Percentiles rank a stretch among this genome's conserved stretches.
Evolutionary conservation across 169 alveolate species (phyloP).

Genomic region (Plasmodium falciparum): DNA sequence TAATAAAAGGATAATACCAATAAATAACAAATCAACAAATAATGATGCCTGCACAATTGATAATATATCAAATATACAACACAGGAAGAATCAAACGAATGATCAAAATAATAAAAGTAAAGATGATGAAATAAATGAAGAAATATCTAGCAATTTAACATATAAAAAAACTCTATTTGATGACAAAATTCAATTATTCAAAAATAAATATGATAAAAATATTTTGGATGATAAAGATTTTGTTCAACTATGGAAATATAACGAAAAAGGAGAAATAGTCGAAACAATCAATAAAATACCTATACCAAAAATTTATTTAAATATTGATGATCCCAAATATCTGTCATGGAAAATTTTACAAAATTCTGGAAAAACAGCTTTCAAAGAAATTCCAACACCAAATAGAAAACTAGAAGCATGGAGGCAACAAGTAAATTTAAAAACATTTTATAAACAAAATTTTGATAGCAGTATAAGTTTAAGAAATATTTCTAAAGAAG

Average conservation of each 20-base stretch:
- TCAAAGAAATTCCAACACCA: conserved; percentile 69
- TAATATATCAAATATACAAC: neutral
- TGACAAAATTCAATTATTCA: conserved; percentile 41
- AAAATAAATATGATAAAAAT: conserved; percentile 56
- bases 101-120: neutral
- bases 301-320: conserved; percentile 61
- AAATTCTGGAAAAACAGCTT: conserved; percentile 72
- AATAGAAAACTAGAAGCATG: conserved; percentile 77
- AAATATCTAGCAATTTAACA: conserved; percentile 44
- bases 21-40: too few relatives aligned
- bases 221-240: conserved; percentile 60
- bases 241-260: conserved; percentile 70
- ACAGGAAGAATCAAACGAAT: neutral
- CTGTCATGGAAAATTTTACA: conserved; percentile 75
- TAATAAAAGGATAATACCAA: neutral
- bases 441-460: conserved; percentile 62
- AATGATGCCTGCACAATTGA: neutral
- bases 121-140: conserved; percentile 39
- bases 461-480: conserved; percentile 71
- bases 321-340: conserved; percentile 74
- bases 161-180: conserved; percentile 56
- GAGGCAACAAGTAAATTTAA: conserved; percentile 76
- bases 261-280: conserved; percentile 53
- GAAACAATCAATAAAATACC: conserved; percentile 47
- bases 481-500: conserved; percentile 65